Base-by-base conservation (phyloP, 352 stramenopile genomes). In the Pythium dissotocum region DNA sequence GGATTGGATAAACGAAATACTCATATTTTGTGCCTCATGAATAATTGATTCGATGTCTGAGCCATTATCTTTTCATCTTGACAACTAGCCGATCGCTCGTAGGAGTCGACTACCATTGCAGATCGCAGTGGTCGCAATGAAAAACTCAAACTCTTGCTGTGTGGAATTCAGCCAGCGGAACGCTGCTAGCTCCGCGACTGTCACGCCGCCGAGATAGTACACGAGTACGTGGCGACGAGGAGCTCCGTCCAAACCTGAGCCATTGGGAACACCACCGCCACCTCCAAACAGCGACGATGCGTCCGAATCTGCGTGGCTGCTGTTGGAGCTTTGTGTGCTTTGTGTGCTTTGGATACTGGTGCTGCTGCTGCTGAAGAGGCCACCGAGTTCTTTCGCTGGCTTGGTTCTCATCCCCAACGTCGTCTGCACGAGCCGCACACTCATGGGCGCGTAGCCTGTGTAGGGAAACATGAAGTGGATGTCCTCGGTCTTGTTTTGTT, bases 401-500 rank as follows among this genome's bases (percentile, higher is more conserved):
- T 89, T 91, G 65, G 85, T 80, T 35, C 88, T 86, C 75, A 90
- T 87, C 0, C 82, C 82, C 12, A 94, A 75, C 12, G 88, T 81
- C 36, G 83, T 74, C 78, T 96, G 85, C 49, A 96, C 76, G 33
- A 91, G 68, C 0, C 87, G 85, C 53, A 95, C 81, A 63, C 85
- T 94, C 77, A 96, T 85, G 8, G 87, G 86, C 5, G 88, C 88
- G 56, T 95, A 95, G 3, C 88, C 87, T 7, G 83, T 94, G 68
- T 90, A 94, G 1, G 87, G 82, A 52, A 94, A 94, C 85, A 96
- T 93, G 38, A 93, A 94, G 60, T 90, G 75, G 56, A 96, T 94
- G 51, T 96, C 81, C 44, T 52, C 44, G 2, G 18, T 30, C 44
- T 52, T 52, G 44, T 16, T 5, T n/a, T n/a, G n/a, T 52, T 52